Base-by-base conservation (phyloP, 83 land plant genomes). In the Picea abies region DNA sequence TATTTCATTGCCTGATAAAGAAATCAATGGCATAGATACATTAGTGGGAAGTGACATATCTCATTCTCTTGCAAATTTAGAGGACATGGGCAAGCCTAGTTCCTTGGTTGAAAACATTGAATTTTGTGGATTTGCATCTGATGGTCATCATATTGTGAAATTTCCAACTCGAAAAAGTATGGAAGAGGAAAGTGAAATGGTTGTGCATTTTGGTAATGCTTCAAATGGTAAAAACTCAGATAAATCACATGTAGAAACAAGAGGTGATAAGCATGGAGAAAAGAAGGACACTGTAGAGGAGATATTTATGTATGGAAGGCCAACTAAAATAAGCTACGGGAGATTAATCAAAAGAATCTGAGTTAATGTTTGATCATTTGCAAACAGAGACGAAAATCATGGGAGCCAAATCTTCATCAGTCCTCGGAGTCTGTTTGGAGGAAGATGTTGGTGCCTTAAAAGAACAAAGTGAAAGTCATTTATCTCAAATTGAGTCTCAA, bases 401-500 rank as follows among this genome's bases (percentile, higher is more conserved):
- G 37, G 72, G 41, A 68, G 19, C 72, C 39, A 32, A 68, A 22
- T 8, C 39, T 14, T 32, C 41, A 29, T 32, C 41, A 4, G 5
- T 68, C 19, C 72, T 68, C 17, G 1, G 2, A 14, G 17, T 15
- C 2, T 4, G 1, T 6, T 14, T 32, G 72, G 35, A 68, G 41
- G 72, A 68, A 37, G 47, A 70, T 69, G 32, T 17, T 7, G 0
- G 9, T 17, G n/a, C 47, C 22, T 70, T 37, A 3, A 70, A 41
- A 41, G 75, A 70, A 70, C n/a, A 92, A 89, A 73, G 49, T 47
- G 8, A 47, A 47, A 5, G 49, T 47, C 1, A 47, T 47, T 47
- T 47, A 47, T 47, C 8, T 47, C 49, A 47, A 47, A 47, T 47
- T 47, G 49, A 47, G 1, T 47, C 49, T 47, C 49, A 0, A 47